Conservation (phyloP, 179 eudicot species). For the Silene vulgaris region DNA sequence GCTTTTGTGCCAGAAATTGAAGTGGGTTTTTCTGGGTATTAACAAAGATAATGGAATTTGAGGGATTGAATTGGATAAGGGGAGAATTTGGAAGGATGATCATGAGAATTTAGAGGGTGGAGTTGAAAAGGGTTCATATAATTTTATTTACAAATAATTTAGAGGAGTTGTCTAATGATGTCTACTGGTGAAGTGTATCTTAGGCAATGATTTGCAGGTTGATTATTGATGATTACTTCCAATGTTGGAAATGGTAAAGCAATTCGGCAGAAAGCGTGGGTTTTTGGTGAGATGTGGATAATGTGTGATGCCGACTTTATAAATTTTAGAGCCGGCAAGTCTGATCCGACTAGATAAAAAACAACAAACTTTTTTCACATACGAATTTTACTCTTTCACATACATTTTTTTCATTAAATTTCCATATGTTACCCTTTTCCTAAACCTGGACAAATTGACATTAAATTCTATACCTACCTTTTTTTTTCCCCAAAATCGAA, state of each 20-base stretch:
- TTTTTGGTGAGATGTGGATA: background rate
- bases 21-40: slow-evolving; percentile 22
- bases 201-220: slow-evolving; percentile 9
- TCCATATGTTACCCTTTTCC: too few species aligned
- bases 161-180: background rate
- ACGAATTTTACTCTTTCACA: too few species aligned
- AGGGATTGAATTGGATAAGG: background rate
- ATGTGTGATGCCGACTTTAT: too few species aligned
- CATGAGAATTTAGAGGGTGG: slow-evolving; percentile 12
- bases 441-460: too few species aligned
- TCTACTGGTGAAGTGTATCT: background rate
- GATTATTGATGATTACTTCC: background rate
- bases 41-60: background rate
- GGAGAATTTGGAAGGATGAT: slow-evolving; percentile 5
- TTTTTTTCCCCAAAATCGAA: too few species aligned
- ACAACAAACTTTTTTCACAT: too few species aligned
- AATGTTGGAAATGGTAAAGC: background rate
- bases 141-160: background rate
- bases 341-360: too few species aligned
- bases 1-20: background rate
- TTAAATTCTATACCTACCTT: too few species aligned
- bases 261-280: background rate
- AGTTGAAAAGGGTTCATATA: slow-evolving; percentile 12
- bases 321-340: too few species aligned
- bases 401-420: too few species aligned